A percentile compares a stretch with the other conserved stretches of the same genome.
Evolutionary conservation across 176 grass and related monocot species (phyloP).

Genomic region (Secale cereale): DNA sequence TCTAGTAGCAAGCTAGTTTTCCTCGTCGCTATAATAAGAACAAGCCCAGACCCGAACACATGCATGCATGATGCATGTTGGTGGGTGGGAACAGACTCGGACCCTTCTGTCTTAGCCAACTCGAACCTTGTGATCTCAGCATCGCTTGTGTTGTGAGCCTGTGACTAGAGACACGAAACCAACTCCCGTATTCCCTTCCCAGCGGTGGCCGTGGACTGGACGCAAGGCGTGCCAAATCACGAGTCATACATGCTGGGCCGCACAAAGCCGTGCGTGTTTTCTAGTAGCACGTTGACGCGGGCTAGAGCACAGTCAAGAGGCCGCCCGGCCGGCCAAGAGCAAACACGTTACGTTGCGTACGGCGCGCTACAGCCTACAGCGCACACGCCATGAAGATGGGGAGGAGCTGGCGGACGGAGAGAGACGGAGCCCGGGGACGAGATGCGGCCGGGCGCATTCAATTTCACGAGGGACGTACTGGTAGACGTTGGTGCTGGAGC

Average conservation of each 20-base stretch:
- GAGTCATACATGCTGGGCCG: background rate
- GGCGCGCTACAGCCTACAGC: background rate
- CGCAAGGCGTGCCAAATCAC: constrained; percentile 4
- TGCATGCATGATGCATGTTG: background rate
- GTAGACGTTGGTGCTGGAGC: constrained; percentile 33
- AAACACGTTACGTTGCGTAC: background rate
- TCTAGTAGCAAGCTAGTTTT: no score
- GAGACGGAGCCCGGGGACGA: background rate
- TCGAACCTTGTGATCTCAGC: background rate
- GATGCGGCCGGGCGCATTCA: constrained; percentile 17
- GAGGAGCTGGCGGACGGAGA: background rate
- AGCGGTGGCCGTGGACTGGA: background rate
- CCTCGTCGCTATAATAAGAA: no score
- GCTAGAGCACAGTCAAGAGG: background rate
- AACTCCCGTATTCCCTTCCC: background rate
- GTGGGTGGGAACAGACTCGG: background rate
- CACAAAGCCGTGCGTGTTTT: background rate
- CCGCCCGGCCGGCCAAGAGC: background rate
- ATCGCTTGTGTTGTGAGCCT: no score
- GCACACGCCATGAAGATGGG: background rate
- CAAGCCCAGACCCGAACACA: background rate
- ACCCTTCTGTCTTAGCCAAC: background rate
- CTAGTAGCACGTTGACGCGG: background rate
- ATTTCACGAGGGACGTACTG: background rate
- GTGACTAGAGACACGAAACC: background rate